Percentiles rank a stretch among this genome's conserved stretches.
Evolutionary conservation across 768 basidiomycete species (phyloP).

Genomic region (Lenzites betulinus): DNA sequence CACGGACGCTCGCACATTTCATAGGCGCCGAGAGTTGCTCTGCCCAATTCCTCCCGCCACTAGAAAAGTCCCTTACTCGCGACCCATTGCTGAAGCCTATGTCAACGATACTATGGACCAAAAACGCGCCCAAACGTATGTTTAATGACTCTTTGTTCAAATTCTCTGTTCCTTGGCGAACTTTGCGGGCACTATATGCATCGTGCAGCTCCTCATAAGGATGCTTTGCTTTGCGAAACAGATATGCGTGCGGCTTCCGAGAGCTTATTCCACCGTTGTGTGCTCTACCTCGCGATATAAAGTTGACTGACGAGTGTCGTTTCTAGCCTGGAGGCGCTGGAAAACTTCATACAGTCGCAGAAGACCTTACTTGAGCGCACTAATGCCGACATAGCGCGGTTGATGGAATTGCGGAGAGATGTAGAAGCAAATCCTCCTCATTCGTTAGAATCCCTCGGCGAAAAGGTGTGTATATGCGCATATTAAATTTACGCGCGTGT

Average conservation of each 20-base stretch:
- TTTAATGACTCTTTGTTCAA: neutral
- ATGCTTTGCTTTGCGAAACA: too few species aligned
- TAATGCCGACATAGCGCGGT: slow-evolving; percentile 59
- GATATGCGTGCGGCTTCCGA: too few species aligned
- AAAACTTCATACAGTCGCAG: slow-evolving; percentile 64
- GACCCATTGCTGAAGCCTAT: slow-evolving; percentile 9
- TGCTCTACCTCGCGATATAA: too few species aligned
- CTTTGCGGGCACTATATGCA: neutral
- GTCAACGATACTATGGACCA: slow-evolving; percentile 15
- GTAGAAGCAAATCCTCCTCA: slow-evolving; percentile 37
- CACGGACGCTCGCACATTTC: neutral
- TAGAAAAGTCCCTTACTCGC: neutral
- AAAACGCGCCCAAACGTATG: slow-evolving; percentile 16
- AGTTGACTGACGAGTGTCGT: neutral
- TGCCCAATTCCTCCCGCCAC: neutral
- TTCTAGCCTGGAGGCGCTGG: slow-evolving; percentile 62
- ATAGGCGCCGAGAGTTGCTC: neutral
- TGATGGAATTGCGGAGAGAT: slow-evolving; percentile 48
- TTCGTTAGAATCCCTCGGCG: slow-evolving; percentile 35
- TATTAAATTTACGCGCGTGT: neutral
- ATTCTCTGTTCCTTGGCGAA: neutral
- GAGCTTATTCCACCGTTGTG: too few species aligned
- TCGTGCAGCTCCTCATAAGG: neutral
- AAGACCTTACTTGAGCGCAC: slow-evolving; percentile 58
- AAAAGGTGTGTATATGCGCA: slow-evolving; percentile 36